Percentiles rank a stretch among this genome's conserved stretches.
Conservation (phyloP, 805 yeast genomes). For the Wickerhamomyces tratensis region DNA sequence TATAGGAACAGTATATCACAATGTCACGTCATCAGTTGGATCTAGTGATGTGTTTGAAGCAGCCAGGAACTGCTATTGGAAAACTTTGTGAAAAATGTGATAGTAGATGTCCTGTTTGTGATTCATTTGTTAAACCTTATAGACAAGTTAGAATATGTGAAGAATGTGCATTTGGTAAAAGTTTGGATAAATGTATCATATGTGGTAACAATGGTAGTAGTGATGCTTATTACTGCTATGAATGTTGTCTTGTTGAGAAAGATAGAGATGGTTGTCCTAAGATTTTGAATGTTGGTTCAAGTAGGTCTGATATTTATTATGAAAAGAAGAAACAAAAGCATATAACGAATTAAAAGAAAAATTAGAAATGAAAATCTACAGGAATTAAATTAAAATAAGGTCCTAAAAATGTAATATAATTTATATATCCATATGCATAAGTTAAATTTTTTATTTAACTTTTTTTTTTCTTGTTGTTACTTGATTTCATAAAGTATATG, state of each 20-base stretch:
- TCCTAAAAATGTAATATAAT: too few relatives aligned
- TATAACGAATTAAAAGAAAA: conserved; percentile 3
- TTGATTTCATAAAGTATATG: too few relatives aligned
- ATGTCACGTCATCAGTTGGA: conserved; percentile 93
- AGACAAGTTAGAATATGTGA: conserved; percentile 67
- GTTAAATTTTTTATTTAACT: too few relatives aligned
- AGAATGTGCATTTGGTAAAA: conserved; percentile 72
- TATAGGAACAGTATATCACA: neutral
- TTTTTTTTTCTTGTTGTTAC: too few relatives aligned
- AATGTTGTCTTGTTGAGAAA: conserved; percentile 70
- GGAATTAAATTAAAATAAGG: neutral
- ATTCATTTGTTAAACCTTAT: conserved; percentile 68
- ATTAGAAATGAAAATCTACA: neutral
- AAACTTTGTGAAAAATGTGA: conserved; percentile 77
- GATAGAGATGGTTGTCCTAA: conserved; percentile 92
- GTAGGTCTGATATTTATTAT: conserved; percentile 53
- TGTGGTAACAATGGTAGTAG: conserved; percentile 60
- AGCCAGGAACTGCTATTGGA: conserved; percentile 69
- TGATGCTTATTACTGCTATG: conserved; percentile 77
- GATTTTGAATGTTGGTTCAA: conserved; percentile 72
- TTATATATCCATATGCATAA: too few relatives aligned
- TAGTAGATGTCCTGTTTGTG: conserved; percentile 88
- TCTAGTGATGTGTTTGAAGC: conserved; percentile 73
- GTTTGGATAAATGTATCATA: conserved; percentile 59
- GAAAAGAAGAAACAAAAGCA: conserved; percentile 35